A percentile compares a stretch with the other conserved stretches of the same genome.
Conservation (phyloP, 176 grass and related monocot genomes). For the Puya raimondii region DNA sequence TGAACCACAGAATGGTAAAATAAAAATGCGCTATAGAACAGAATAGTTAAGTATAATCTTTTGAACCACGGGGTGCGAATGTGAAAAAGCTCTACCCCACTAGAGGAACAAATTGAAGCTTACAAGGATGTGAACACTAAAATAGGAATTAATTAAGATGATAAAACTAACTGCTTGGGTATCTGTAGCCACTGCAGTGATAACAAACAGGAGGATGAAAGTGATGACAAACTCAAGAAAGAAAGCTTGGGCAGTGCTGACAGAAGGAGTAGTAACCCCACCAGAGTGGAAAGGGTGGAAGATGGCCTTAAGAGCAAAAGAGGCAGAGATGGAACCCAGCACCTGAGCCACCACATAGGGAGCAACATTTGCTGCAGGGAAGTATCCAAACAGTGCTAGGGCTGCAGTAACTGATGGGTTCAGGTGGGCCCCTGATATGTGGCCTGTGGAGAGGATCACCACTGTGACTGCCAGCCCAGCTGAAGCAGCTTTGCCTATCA, state of each 20-base stretch:
- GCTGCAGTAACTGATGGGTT: constrained; percentile 59
- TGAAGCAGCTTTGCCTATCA: constrained; percentile 35
- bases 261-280: constrained; percentile 36
- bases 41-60: too few relatives aligned
- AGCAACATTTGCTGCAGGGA: constrained; percentile 32
- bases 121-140: too few relatives aligned
- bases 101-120: too few relatives aligned
- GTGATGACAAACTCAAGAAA: constrained; percentile 65
- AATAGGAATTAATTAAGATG: too few relatives aligned
- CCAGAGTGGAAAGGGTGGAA: constrained; percentile 31
- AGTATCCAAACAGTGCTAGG: constrained; percentile 36
- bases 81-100: too few relatives aligned
- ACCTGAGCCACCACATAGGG: constrained; percentile 48
- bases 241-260: constrained; percentile 39
- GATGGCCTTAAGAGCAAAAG: constrained; percentile 37
- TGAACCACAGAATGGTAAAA: too few relatives aligned
- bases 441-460: constrained; percentile 40
- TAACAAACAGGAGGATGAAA: constrained; percentile 55
- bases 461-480: constrained; percentile 39
- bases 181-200: constrained; percentile 42
- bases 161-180: constrained; percentile 34
- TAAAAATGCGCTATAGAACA: too few relatives aligned
- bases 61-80: too few relatives aligned
- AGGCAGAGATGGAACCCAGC: constrained; percentile 31
- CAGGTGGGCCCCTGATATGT: constrained; percentile 64